Conservation (phyloP, 495 filamentous ascomycete genomes). For the Apiosordaria backusii region DNA sequence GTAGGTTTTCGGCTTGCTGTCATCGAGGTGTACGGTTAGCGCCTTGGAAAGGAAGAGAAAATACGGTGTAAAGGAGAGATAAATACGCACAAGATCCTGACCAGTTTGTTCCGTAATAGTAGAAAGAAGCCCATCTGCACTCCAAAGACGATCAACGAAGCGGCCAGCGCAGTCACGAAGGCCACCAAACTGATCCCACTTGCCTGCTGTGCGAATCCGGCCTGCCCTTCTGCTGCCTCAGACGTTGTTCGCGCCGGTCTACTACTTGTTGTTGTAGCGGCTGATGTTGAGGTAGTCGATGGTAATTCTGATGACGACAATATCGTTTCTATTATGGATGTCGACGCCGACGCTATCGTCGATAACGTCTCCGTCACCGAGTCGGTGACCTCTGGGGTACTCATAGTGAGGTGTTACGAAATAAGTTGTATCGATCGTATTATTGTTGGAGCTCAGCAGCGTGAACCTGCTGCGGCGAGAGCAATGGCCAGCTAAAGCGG, state of each 20-base stretch:
- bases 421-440: slow-evolving; percentile 6
- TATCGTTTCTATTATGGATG: not conserved
- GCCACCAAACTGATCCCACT: slow-evolving; percentile 56
- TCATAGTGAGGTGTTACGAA: not conserved
- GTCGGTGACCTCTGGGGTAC: slow-evolving; percentile 2
- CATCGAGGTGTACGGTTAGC: slow-evolving; percentile 5
- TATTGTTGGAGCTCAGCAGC: not conserved
- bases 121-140: slow-evolving; percentile 74
- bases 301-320: not conserved
- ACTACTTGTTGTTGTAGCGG: not conserved
- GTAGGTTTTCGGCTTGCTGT: slow-evolving; percentile 80
- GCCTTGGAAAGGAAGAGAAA: slow-evolving; percentile 9
- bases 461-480: not conserved
- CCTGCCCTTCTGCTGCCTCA: not conserved
- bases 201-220: slow-evolving; percentile 39
- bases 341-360: slow-evolving; percentile 7
- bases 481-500: not conserved
- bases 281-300: slow-evolving; percentile 1
- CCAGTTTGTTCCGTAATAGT: slow-evolving; percentile 70
- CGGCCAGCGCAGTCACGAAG: slow-evolving; percentile 73
- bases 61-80: not conserved
- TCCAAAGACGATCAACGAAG: slow-evolving; percentile 70
- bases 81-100: slow-evolving; percentile 75
- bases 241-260: not conserved
- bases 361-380: slow-evolving; percentile 9